Percentiles rank a stretch among this genome's conserved stretches.
Evolutionary conservation across 768 basidiomycete species (phyloP).

Genomic region (Trametes maxima): DNA sequence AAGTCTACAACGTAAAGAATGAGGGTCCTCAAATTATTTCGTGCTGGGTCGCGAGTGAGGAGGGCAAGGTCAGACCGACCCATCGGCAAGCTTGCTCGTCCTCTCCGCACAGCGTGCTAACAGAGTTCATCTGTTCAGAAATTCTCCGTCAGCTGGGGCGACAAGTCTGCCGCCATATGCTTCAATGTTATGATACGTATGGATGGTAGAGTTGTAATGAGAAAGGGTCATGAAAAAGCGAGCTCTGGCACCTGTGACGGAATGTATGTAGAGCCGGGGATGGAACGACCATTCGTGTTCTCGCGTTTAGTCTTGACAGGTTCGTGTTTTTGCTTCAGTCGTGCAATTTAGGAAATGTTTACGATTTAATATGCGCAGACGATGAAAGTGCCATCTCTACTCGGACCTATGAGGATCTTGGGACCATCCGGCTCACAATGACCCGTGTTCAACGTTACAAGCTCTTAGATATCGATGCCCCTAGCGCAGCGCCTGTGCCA

Average conservation of each 20-base stretch:
- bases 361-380: neutral
- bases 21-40: conserved; percentile 1
- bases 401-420: neutral
- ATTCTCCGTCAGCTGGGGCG: neutral
- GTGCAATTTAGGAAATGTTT: neutral
- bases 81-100: neutral
- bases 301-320: neutral
- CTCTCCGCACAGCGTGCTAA: neutral
- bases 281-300: neutral
- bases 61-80: conserved; percentile 2
- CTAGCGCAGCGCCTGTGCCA: neutral
- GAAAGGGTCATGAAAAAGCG: neutral
- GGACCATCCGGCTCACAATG: conserved; percentile 13
- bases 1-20: neutral
- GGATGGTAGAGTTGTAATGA: neutral
- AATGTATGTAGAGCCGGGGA: neutral
- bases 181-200: neutral
- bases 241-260: neutral
- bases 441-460: neutral
- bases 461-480: too few species aligned
- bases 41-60: conserved; percentile 19
- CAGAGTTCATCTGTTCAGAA: neutral
- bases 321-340: neutral
- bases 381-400: neutral
- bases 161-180: neutral